Base-by-base conservation (phyloP, 345 rosid species). In the Acer yangbiense region DNA sequence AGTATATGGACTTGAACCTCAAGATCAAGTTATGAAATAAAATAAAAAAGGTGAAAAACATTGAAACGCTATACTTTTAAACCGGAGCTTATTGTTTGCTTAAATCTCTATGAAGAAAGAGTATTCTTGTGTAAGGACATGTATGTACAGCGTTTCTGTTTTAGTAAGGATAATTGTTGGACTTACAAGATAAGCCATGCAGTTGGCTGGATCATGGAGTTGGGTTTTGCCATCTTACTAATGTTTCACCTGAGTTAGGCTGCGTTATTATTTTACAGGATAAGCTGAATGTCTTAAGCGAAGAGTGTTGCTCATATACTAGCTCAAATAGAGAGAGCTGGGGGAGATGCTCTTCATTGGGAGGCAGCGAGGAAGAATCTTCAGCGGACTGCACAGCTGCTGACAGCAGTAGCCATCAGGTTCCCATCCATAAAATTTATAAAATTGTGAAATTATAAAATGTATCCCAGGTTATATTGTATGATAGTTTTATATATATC, bases 281-380 rank as follows among this genome's bases (percentile, higher is more conserved):
- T 72, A 89, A 90, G 78, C 79, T 79, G 73, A 69, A 83, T 84
- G 90, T 76, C 55, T 89, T 75, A 73, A 86, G 77, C 58, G 97
- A 92, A 68, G 97, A 96, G 70, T 92, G 94, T 68, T 92, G 96
- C 82, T 96, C 97, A 2, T 89, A 89, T 75, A 92, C 94, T 64
- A 94, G 99, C 89, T 96, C 98, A n/a, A 94, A 88, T 83, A 88
- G 98, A 82, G 98, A 91, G 87, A 96, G 99, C 81, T 96, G 99
- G 99, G 99, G 98, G 73, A 87, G 98, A 85, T 96, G 99, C 88
- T 94, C 97, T 72, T 94, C 98, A 76, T 77, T 92, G 58, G 97
- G 97, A 72, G 97, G 93, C 82, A 90, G 93, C 20, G 98, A 94
- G 41, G 97, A 87, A 75, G 99, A 94, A 82, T 84, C 87, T 76